These are phyloP conservation scores for Earliella scabrosa DNA, from an alignment of 1,284 basidiomycete genomes.

Conservation along the genomic window DNA sequence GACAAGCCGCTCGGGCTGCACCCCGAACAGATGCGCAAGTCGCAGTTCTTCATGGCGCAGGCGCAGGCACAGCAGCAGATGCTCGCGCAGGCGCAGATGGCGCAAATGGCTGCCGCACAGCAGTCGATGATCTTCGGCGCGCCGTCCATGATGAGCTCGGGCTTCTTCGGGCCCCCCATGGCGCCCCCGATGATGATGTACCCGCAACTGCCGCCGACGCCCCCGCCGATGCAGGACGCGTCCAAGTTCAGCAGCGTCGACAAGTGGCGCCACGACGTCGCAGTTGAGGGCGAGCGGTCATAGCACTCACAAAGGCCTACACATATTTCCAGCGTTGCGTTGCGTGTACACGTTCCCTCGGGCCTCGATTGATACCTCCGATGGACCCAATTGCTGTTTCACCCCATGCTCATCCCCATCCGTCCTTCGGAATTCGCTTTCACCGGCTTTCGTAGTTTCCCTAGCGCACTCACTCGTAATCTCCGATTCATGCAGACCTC, in stretches of 20 bases:
- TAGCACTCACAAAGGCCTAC: constrained; percentile 11
- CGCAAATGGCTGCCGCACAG: constrained; percentile 56
- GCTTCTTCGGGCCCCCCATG: constrained; percentile 60
- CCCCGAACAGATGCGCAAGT: constrained; percentile 75
- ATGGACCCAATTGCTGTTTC: background rate
- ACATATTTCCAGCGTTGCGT: too few species aligned
- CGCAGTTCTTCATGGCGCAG: constrained; percentile 70
- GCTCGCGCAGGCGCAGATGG: constrained; percentile 74
- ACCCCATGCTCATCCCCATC: background rate
- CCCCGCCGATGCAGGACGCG: constrained; percentile 65
- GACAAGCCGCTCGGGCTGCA: constrained; percentile 67
- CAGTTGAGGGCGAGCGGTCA: constrained; percentile 58
- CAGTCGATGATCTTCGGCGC: constrained; percentile 72
- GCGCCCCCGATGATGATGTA: constrained; percentile 58
- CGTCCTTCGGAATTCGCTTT: constrained; percentile 7
- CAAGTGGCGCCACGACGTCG: constrained; percentile 78
- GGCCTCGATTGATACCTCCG: too few species aligned
- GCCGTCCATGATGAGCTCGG: constrained; percentile 67
- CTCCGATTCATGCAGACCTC: background rate
- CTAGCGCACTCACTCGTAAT: constrained; percentile 9
- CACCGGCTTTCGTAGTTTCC: constrained; percentile 8
- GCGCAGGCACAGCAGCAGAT: constrained; percentile 68
- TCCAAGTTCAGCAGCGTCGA: constrained; percentile 74
- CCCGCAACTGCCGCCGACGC: constrained; percentile 48
- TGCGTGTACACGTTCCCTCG: too few species aligned